These are phyloP conservation scores for Brettanomyces sp. DNA, from an alignment of 805 yeast genomes.

Conservation along the genomic window DNA sequence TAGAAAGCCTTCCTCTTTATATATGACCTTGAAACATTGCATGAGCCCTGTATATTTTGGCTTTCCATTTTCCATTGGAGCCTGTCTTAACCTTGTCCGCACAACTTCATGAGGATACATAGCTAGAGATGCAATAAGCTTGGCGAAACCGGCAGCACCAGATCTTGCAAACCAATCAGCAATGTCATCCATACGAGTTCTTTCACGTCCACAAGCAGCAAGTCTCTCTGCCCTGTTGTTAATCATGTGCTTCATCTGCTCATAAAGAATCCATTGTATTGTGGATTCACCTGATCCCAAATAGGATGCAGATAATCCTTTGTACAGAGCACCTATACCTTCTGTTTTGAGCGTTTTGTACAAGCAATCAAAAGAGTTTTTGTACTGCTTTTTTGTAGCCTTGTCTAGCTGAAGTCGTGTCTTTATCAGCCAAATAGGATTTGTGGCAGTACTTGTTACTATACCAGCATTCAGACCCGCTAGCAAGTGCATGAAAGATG, in stretches of 20 bases:
- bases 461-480: slow-evolving; percentile 91
- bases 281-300: slow-evolving; percentile 90
- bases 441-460: slow-evolving; percentile 91
- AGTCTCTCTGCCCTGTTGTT: slow-evolving; percentile 34
- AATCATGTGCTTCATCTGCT: slow-evolving; percentile 78
- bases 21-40: slow-evolving; percentile 77
- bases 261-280: slow-evolving; percentile 92
- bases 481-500: slow-evolving; percentile 73
- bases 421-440: slow-evolving; percentile 95
- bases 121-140: slow-evolving; percentile 81
- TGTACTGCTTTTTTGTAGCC: slow-evolving; percentile 52
- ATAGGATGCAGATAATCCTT: slow-evolving; percentile 91
- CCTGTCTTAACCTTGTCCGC: slow-evolving; percentile 90
- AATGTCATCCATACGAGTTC: slow-evolving; percentile 48
- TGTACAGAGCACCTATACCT: slow-evolving; percentile 73
- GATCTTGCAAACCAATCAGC: slow-evolving; percentile 93
- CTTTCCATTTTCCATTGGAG: slow-evolving; percentile 60
- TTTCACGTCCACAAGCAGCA: slow-evolving; percentile 28
- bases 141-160: slow-evolving; percentile 96
- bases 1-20: slow-evolving; percentile 84
- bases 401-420: slow-evolving; percentile 90
- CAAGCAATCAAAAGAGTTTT: slow-evolving; percentile 79
- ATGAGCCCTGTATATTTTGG: slow-evolving; percentile 84
- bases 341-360: slow-evolving; percentile 60
- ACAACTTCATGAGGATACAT: slow-evolving; percentile 98